phyloP scores from a whole-genome alignment of 2,329 filamentous ascomycete species.

The Phialophora chinensis region DNA sequence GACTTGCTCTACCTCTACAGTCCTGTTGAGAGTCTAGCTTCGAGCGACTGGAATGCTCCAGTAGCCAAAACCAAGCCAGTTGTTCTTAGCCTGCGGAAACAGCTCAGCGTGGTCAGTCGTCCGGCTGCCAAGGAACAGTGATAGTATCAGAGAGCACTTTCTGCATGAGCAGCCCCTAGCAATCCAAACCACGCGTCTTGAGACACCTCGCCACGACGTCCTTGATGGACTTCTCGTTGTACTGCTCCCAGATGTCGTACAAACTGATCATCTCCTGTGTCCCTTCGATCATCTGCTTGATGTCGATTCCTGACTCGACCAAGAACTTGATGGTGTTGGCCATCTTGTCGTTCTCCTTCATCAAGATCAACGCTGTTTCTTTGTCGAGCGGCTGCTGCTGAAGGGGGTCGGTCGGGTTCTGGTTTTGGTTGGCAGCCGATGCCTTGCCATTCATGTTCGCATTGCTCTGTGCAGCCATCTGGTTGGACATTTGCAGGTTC shows the following conservation, averaged over 20 bases:
- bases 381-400: conserved; percentile 26
- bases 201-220: conserved; percentile 68
- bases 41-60: conserved; percentile 35
- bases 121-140: conserved; percentile 3
- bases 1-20: conserved; percentile 37
- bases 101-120: conserved; percentile 32
- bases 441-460: conserved; percentile 25
- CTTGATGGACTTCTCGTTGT: conserved; percentile 68
- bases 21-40: conserved; percentile 31
- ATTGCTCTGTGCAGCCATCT: conserved; percentile 21
- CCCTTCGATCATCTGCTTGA: conserved; percentile 83
- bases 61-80: conserved; percentile 32
- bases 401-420: conserved; percentile 10
- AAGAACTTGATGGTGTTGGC: conserved; percentile 78
- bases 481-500: conserved; percentile 33
- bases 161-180: conserved; percentile 45
- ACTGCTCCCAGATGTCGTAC: conserved; percentile 76
- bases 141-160: neutral
- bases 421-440: conserved; percentile 6
- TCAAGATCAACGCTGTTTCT: conserved; percentile 26
- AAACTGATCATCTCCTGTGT: conserved; percentile 90
- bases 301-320: conserved; percentile 82
- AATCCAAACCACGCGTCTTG: conserved; percentile 64
- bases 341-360: conserved; percentile 60
- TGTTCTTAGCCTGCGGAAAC: conserved; percentile 36